Conservation (phyloP, 768 basidiomycete genomes). For the Lactarius sp. region DNA sequence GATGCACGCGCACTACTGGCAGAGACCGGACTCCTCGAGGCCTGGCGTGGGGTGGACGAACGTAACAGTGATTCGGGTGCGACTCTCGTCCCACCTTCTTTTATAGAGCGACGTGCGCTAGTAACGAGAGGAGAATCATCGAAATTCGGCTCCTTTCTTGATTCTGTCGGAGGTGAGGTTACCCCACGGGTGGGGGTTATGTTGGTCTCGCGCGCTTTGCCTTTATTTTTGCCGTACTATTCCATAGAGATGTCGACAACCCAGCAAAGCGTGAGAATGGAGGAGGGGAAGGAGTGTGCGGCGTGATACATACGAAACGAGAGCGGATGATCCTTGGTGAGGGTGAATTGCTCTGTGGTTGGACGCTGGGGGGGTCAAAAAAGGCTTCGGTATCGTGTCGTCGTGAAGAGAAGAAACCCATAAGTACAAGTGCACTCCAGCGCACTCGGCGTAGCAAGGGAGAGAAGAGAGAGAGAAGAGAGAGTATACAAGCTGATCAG, state of each 20-base stretch:
- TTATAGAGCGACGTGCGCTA: not conserved
- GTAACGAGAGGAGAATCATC: conserved; percentile 19
- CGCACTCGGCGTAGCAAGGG: conserved; percentile 44
- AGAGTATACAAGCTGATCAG: not conserved
- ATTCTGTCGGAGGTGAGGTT: conserved; percentile 8
- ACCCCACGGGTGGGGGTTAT: conserved; percentile 19
- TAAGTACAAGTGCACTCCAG: conserved; percentile 22
- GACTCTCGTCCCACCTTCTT: conserved; percentile 12
- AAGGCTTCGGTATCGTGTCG: conserved; percentile 29
- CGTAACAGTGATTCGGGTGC: conserved; percentile 23
- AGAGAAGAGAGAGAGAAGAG: not conserved
- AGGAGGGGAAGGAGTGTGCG: conserved; percentile 4
- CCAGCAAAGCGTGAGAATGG: conserved; percentile 14
- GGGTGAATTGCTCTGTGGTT: conserved; percentile 1
- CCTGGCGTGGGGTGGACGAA: conserved; percentile 2
- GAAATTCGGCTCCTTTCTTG: conserved; percentile 20
- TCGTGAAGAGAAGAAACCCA: conserved; percentile 42
- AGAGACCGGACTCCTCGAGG: conserved; percentile 2
- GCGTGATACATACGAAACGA: conserved; percentile 34
- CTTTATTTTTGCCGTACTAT: conserved; percentile 34
- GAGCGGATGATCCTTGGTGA: conserved; percentile 35
- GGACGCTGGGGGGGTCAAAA: conserved; percentile 18
- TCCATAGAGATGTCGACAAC: conserved; percentile 1
- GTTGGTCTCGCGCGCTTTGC: conserved; percentile 30
- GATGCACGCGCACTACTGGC: conserved; percentile 16